These are phyloP conservation scores for Fermentozyma sake DNA, from an alignment of 1,139 yeast genomes.

Conservation along the genomic window DNA sequence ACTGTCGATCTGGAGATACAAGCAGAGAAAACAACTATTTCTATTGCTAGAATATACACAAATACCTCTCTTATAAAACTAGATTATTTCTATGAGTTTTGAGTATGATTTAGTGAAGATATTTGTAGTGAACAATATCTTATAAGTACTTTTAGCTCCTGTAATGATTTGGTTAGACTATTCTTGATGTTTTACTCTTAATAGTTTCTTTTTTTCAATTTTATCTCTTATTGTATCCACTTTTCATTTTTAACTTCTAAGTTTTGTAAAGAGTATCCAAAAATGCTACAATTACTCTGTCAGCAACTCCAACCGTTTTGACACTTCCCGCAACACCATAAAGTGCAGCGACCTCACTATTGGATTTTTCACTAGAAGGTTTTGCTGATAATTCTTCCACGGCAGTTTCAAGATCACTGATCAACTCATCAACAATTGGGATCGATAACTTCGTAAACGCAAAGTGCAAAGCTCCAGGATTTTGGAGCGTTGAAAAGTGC, in stretches of 20 bases:
- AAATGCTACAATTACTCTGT: conserved; percentile 70
- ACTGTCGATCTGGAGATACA: too few species aligned
- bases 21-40: too few species aligned
- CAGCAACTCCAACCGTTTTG: conserved; percentile 81
- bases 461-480: conserved; percentile 86
- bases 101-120: too few species aligned
- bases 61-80: too few species aligned
- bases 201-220: too few species aligned
- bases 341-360: conserved; percentile 78
- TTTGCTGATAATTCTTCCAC: conserved; percentile 40
- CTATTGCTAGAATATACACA: too few species aligned
- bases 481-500: conserved; percentile 85
- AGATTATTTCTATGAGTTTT: too few species aligned
- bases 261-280: conserved; percentile 69
- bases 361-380: conserved; percentile 24
- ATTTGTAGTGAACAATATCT: too few species aligned
- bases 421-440: conserved; percentile 57
- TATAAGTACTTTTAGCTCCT: too few species aligned
- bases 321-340: conserved; percentile 96
- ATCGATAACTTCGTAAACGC: conserved; percentile 78
- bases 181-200: too few species aligned
- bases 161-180: too few species aligned
- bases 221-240: too few species aligned
- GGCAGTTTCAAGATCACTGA: conserved; percentile 48
- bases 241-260: neutral